phyloP scores from a whole-genome alignment of 2,329 filamentous ascomycete species.

The Venturia aucupariae region DNA sequence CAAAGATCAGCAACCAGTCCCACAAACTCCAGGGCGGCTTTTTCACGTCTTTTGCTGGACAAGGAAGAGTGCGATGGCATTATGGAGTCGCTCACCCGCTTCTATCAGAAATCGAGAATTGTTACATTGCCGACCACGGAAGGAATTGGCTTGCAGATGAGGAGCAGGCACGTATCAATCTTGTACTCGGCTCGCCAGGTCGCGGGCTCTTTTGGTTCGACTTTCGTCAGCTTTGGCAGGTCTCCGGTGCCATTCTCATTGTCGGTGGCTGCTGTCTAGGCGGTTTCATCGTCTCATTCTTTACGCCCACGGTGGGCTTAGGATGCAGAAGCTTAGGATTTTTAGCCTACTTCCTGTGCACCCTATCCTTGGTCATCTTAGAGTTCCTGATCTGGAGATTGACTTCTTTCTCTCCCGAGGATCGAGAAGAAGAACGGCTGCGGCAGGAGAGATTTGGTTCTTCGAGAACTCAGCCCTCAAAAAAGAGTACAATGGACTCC shows the following conservation, averaged over 20 bases:
- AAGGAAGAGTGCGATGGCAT: conserved; percentile 14
- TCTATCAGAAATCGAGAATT: conserved; percentile 15
- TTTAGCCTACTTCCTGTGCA: conserved; percentile 1
- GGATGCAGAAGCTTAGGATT: conserved; percentile 13
- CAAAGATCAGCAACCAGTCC: conserved; percentile 1
- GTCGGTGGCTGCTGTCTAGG: conserved; percentile 10
- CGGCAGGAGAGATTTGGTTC: background rate
- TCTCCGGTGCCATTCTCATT: background rate
- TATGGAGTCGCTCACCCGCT: conserved; percentile 16
- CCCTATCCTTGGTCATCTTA: background rate
- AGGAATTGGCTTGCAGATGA: conserved; percentile 15
- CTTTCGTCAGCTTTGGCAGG: conserved; percentile 14
- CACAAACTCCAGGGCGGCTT: conserved; percentile 5
- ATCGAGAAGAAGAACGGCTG: background rate
- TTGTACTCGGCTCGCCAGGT: conserved; percentile 13
- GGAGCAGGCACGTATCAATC: conserved; percentile 7
- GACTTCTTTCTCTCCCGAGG: conserved; percentile 8
- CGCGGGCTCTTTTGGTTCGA: conserved; percentile 16
- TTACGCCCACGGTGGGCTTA: conserved; percentile 15
- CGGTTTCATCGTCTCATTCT: conserved; percentile 13
- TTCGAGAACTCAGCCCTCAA: background rate
- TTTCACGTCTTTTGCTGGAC: conserved; percentile 14
- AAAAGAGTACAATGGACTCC: background rate
- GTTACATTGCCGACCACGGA: conserved; percentile 13
- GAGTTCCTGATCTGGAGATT: conserved; percentile 14